phyloP scores from a whole-genome alignment of 805 yeast genomes.

The Suhomyces sp. region DNA sequence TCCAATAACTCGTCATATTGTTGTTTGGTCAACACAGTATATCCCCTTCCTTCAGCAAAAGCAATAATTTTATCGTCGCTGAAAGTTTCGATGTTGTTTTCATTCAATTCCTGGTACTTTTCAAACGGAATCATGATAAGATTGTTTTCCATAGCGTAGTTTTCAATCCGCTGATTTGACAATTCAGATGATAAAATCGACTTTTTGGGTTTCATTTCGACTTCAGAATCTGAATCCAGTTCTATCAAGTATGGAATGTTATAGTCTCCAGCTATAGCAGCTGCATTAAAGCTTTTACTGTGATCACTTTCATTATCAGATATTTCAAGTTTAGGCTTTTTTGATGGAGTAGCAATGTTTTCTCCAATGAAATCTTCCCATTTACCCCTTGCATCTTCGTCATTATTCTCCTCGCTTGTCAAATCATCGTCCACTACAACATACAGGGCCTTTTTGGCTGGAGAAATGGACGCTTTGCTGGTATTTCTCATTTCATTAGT shows the following conservation, averaged over 20 bases:
- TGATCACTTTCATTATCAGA: slow-evolving; percentile 12
- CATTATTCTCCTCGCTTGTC: background rate
- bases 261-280: slow-evolving; percentile 15
- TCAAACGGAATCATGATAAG: slow-evolving; percentile 29
- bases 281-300: slow-evolving; percentile 11
- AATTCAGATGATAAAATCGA: slow-evolving; percentile 17
- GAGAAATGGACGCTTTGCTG: slow-evolving; percentile 29
- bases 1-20: slow-evolving; percentile 27
- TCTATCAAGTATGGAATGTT: slow-evolving; percentile 26
- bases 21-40: slow-evolving; percentile 22
- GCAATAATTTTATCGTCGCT: slow-evolving; percentile 22
- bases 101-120: slow-evolving; percentile 27
- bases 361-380: slow-evolving; percentile 43
- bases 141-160: slow-evolving; percentile 33
- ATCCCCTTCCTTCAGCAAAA: slow-evolving; percentile 24
- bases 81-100: slow-evolving; percentile 21
- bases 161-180: slow-evolving; percentile 25
- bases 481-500: slow-evolving; percentile 11
- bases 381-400: slow-evolving; percentile 15
- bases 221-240: slow-evolving; percentile 26
- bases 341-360: slow-evolving; percentile 21
- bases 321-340: slow-evolving; percentile 15
- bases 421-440: slow-evolving; percentile 24
- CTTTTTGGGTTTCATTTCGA: slow-evolving; percentile 1
- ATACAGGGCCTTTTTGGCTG: slow-evolving; percentile 35